Base-by-base conservation (phyloP, 108 stramenopile genomes). In the Cyclostephanos tholiformis region DNA sequence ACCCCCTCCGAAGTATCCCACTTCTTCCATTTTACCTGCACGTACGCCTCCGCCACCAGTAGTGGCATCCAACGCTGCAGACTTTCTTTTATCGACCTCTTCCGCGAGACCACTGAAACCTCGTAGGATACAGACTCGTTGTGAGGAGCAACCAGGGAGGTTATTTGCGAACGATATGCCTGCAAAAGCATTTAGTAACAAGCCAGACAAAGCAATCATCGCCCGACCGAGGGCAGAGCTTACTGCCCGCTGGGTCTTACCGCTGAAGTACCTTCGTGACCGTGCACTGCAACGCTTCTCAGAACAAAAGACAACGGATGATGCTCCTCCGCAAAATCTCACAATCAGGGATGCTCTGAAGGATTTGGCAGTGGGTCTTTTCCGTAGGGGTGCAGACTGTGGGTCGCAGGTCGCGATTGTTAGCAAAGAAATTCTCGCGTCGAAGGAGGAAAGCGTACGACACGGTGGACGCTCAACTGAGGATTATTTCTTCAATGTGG, bases 361-460 rank as follows among this genome's bases (percentile, higher is more conserved):
- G 43, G 39, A 59, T 35, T 61, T 93, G 32, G 70, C 89, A 9
- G 82, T 96, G 8, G 95, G 95, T 10, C 81, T 96, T 7, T 96
- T 94, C 70, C 92, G 95, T 36, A 80, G 90, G 1, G 95, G 95
- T 20, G 87, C 88, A 48, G 91, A 93, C 70, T 92, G 91, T 77
- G 90, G 90, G 20, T 53, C 85, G 4, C 86, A 88, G 55, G 75
- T 84, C 22, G 86, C 87, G 25, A 96, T 96, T 53, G 81, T 96
- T 22, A 85, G 87, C 52, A 96, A 96, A 67, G 80, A 85, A 55
- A 83, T 91, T 20, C 48, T 91, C 56, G 63, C 84, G n/a, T 26
- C 72, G 10, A 59, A 67, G 12, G 59, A 50, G 14, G 56, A 56
- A 13, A 46, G 44, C 17, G 50, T 30, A 29, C 35, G 27, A 49